Base-by-base conservation (phyloP, 2,329 filamentous ascomycete species). In the Apiospora sp. region DNA sequence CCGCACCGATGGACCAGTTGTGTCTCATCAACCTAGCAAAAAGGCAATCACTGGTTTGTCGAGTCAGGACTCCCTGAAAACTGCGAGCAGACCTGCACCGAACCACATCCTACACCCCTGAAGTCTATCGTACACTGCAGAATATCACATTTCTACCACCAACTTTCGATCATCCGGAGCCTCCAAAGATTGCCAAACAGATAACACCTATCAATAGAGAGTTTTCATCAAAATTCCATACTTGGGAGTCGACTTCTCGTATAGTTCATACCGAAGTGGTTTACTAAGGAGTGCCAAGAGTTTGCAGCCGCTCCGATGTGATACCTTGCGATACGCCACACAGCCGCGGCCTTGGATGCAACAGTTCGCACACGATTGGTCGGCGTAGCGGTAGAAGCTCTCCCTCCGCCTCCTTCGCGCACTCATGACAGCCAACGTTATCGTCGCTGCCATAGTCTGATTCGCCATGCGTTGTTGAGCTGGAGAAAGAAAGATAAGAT, bases 261-360 rank as follows among this genome's bases (percentile, higher is more conserved):
- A 13, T 64, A 64, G 58, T 4, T 12, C 19, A 41, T n/a, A 3
- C 7, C 19, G 10, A 5, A 24, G 19, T 19, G 24, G 24, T n/a
- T 4, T 51, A n/a, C 22, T 64, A 64, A 41, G 34, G 30, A 64
- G 41, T 3, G 34, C 5, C n/a, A 22, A 46, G 43, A 30, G 34
- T 34, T 48, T 71, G 69, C 19, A 76, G 68, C 48, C 72, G 72
- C 48, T 76, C 74, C 24, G 68, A 71, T 46, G 72, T 74, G 4
- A 69, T 72, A 22, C 71, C 74, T 22, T 74, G 73, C 30, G 74
- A 74, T 6, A 74, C 71, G 67, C 54, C 54, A 46, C 71, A 72
- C 24, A 70, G 70, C 34, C 71, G 51, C 58, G 58, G 44, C 16
- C 12, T 30, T 51, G 71, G 49, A 49, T 46, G 22, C 71, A 51